A percentile compares a stretch with the other conserved stretches of the same genome.
These are phyloP conservation scores for Aspergillus fumigatiaffinis DNA, from an alignment of 2,329 filamentous ascomycete genomes.

Conservation along the genomic window DNA sequence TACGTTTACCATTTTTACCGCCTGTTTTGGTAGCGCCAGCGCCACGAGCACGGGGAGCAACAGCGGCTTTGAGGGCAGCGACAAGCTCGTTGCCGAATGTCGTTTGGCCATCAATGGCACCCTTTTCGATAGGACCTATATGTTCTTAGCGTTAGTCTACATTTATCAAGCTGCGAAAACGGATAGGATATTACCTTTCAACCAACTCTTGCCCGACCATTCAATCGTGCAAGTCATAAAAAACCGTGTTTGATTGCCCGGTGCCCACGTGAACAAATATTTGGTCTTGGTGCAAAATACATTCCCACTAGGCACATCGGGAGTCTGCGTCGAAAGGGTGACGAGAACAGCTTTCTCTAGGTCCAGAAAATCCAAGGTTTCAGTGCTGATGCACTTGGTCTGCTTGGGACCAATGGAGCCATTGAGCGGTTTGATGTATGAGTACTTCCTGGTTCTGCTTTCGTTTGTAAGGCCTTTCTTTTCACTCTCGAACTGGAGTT, in stretches of 20 bases:
- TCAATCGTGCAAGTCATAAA: slow-evolving; percentile 88
- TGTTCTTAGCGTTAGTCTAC: slow-evolving; percentile 25
- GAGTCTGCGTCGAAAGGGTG: slow-evolving; percentile 79
- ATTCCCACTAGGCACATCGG: slow-evolving; percentile 91
- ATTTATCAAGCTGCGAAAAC: not conserved
- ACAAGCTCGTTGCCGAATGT: slow-evolving; percentile 79
- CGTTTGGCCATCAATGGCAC: slow-evolving; percentile 82
- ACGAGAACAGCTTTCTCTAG: slow-evolving; percentile 82
- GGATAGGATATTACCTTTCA: slow-evolving; percentile 67
- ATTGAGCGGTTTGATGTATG: slow-evolving; percentile 87
- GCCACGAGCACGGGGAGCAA: slow-evolving; percentile 61
- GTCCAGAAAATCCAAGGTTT: slow-evolving; percentile 79
- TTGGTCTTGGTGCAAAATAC: slow-evolving; percentile 89
- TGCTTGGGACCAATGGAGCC: slow-evolving; percentile 84
- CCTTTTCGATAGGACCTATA: slow-evolving; percentile 89
- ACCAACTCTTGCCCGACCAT: slow-evolving; percentile 97
- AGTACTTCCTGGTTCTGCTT: slow-evolving; percentile 69
- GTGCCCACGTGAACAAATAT: slow-evolving; percentile 91
- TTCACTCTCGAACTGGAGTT: slow-evolving; percentile 79
- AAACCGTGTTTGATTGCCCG: slow-evolving; percentile 78
- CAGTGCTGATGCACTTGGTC: slow-evolving; percentile 88
- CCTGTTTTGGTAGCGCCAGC: slow-evolving; percentile 45
- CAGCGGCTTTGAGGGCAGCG: slow-evolving; percentile 66
- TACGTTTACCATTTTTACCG: slow-evolving; percentile 58
- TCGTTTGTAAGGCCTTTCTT: slow-evolving; percentile 73